Conservation (phyloP, 495 filamentous ascomycete species). For the Hyaloscypha variabilis region DNA sequence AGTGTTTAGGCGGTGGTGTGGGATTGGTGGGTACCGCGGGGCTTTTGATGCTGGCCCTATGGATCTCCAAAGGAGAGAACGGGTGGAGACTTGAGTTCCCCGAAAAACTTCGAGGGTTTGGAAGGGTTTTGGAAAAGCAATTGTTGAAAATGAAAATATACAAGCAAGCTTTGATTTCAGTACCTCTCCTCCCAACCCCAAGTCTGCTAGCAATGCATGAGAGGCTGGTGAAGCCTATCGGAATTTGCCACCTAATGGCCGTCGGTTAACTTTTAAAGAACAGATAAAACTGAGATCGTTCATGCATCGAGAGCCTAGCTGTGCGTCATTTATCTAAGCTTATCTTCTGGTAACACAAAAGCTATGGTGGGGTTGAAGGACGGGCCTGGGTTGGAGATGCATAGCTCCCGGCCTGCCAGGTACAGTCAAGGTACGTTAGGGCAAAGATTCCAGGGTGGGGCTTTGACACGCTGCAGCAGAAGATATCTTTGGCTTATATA, state of each 20-base stretch:
- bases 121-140: not conserved
- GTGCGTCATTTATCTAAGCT: not conserved
- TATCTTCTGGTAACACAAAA: not conserved
- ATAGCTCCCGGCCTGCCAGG: too few relatives aligned
- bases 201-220: too few relatives aligned
- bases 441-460: not conserved
- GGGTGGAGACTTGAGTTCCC: not conserved
- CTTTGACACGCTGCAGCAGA: not conserved
- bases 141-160: too few relatives aligned
- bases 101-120: not conserved
- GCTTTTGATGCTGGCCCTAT: too few relatives aligned
- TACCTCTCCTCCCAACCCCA: too few relatives aligned
- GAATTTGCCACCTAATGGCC: not conserved
- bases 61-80: not conserved
- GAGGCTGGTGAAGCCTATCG: not conserved
- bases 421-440: not conserved
- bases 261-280: not conserved
- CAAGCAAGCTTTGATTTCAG: too few relatives aligned
- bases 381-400: too few relatives aligned
- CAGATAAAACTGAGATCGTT: not conserved
- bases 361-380: not conserved
- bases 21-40: not conserved
- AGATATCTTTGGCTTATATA: not conserved
- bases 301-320: not conserved
- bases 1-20: slow-evolving; percentile 3